Percentiles rank a stretch among this genome's conserved stretches.
These are phyloP conservation scores for Styphnolobium japonicum DNA, from an alignment of 306 rosid genomes.

Conservation along the genomic window DNA sequence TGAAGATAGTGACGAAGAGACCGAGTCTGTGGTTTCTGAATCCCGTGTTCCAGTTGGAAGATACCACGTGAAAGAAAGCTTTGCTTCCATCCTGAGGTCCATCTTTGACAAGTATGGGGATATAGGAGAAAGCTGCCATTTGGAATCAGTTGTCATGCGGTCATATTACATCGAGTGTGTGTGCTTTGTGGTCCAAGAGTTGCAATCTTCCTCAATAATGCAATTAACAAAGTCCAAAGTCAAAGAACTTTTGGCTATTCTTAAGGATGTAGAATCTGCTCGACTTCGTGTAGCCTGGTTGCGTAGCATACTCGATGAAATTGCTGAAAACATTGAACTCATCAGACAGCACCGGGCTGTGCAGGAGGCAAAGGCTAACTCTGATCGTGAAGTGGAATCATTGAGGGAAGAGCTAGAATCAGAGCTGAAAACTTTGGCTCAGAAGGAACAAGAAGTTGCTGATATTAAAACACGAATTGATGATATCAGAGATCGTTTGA, in stretches of 20 bases:
- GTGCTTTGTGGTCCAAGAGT: slow-evolving; percentile 83
- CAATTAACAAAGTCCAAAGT: slow-evolving; percentile 64
- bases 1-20: slow-evolving; percentile 68
- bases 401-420: slow-evolving; percentile 55
- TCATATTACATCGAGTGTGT: slow-evolving; percentile 86
- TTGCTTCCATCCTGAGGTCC: slow-evolving; percentile 59
- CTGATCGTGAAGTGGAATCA: slow-evolving; percentile 49
- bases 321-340: slow-evolving; percentile 50
- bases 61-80: slow-evolving; percentile 81
- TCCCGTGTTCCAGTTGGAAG: slow-evolving; percentile 69
- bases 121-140: slow-evolving; percentile 73
- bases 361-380: slow-evolving; percentile 54
- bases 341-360: slow-evolving; percentile 42
- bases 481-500: slow-evolving; percentile 47
- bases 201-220: slow-evolving; percentile 44
- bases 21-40: slow-evolving; percentile 57
- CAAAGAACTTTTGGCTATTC: slow-evolving; percentile 67
- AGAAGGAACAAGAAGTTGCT: slow-evolving; percentile 60
- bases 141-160: slow-evolving; percentile 82
- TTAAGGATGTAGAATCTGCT: slow-evolving; percentile 86
- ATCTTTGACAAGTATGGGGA: slow-evolving; percentile 80
- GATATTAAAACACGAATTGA: slow-evolving; percentile 44
- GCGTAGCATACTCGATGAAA: slow-evolving; percentile 49
- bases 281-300: slow-evolving; percentile 71
- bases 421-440: slow-evolving; percentile 45